These are phyloP conservation scores for Albugo laibachii DNA, from an alignment of 352 stramenopile genomes.

Conservation along the genomic window DNA sequence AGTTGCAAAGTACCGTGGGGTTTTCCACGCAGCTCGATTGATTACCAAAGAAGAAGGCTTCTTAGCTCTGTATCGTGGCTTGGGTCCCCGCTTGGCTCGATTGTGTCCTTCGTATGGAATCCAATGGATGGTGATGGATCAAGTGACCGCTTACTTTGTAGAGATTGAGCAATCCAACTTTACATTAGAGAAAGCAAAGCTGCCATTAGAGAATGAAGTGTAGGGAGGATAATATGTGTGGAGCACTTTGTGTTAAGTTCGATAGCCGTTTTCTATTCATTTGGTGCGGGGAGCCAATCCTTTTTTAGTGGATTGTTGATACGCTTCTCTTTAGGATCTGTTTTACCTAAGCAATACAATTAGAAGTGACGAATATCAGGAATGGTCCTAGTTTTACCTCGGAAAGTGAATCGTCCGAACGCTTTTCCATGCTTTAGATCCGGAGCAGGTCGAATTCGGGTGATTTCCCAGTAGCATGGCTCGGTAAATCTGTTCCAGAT, in stretches of 20 bases:
- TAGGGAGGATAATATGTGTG: too few relatives aligned
- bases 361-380: slow-evolving; percentile 4
- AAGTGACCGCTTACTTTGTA: slow-evolving; percentile 48
- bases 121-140: slow-evolving; percentile 75
- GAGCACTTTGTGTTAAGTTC: too few relatives aligned
- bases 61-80: slow-evolving; percentile 90
- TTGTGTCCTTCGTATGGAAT: slow-evolving; percentile 73
- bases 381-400: slow-evolving; percentile 17
- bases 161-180: neutral
- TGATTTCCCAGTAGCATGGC: slow-evolving; percentile 65
- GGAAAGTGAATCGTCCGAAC: slow-evolving; percentile 63
- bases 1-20: slow-evolving; percentile 88
- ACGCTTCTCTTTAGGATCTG: slow-evolving; percentile 42
- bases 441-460: slow-evolving; percentile 37
- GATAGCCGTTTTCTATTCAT: too few relatives aligned
- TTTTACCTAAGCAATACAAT: slow-evolving; percentile 24
- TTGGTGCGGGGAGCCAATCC: slow-evolving; percentile 17
- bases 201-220: too few relatives aligned
- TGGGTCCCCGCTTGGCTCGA: slow-evolving; percentile 88
- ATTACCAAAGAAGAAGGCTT: slow-evolving; percentile 92
- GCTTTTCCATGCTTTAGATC: slow-evolving; percentile 78
- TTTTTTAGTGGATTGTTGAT: slow-evolving; percentile 63
- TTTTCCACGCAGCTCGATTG: slow-evolving; percentile 76
- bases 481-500: slow-evolving; percentile 60
- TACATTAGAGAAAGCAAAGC: too few relatives aligned